Evolutionary conservation across 139 green algal genomes (phyloP), one percentile per base, ranked within the genome.

Genomic region (Micractinium sp.): DNA sequence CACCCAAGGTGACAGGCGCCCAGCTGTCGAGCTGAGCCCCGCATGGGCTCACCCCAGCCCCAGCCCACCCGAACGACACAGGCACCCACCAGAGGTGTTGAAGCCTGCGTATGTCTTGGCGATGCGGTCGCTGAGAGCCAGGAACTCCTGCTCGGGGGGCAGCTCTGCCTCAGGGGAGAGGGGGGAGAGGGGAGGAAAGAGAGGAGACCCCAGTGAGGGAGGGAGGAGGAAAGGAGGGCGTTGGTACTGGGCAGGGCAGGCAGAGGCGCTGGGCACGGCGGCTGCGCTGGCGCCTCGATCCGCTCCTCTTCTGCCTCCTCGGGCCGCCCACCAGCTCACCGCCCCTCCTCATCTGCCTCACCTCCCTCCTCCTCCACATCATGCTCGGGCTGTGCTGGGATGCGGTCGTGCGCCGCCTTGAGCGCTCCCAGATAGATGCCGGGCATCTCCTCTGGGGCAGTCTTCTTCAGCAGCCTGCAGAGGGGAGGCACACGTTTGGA

Each of bases 381-480:
- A 13, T 67, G 66, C 25, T 90, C 53, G 39, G 47, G 81, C 81
- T 19, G 66, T 47, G 13, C 27, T 29, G 31, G 38, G 7, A 91
- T 79, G n/a, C 89, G 56, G 56, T 74, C 35, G 76, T 92, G 78
- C 23, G 76, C 85, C 15, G 82, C 38, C 60, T 90, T 80, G 77
- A 94, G 91, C 27, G 89, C 88, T 20, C 63, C 88, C 35, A 93
- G 63, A 41, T 93, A 93, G 27, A 88, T 67, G n/a, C 27, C n/a
- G 29, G 91, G 91, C 84, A 94, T 36, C 1, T 56, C 60, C 19
- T 61, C 87, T 12, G 78, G 25, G 63, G 91, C 88, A 22, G 67
- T 60, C 85, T 90, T 90, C 75, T 91, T 92, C 53, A 95, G 76
- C 39, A 85, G 63, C 63, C 86, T 86, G 86, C 47, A 56, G 47